Conservation (phyloP, 2,329 filamentous ascomycete species). For the Verticillium longisporum region DNA sequence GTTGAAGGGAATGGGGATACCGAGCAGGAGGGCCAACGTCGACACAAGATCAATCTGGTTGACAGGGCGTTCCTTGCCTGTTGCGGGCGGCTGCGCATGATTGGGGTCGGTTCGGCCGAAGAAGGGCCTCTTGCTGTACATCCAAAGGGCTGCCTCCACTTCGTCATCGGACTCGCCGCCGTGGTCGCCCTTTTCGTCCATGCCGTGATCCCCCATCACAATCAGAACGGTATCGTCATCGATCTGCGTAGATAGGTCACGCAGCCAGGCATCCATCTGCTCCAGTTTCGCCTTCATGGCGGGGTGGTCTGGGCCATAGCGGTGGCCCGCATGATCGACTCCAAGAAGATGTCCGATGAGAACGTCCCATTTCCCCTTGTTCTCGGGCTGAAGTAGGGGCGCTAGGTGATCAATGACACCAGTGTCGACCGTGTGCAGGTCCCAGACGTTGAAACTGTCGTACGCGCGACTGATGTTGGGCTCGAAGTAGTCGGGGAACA, state of each 20-base stretch:
- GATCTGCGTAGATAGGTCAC: constrained; percentile 61
- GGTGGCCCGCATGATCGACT: constrained; percentile 93
- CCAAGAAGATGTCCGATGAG: constrained; percentile 90
- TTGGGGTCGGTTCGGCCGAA: constrained; percentile 72
- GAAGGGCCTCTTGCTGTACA: constrained; percentile 84
- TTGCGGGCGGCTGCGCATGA: constrained; percentile 51
- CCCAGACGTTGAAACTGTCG: constrained; percentile 98
- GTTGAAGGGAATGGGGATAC: constrained; percentile 92
- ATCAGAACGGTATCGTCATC: constrained; percentile 85
- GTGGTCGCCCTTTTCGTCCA: constrained; percentile 96
- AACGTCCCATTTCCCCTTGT: constrained; percentile 77
- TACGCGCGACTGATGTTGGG: constrained; percentile 79
- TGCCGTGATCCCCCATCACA: constrained; percentile 98
- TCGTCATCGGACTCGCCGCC: constrained; percentile 98
- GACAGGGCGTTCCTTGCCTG: constrained; percentile 68
- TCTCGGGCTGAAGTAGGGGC: constrained; percentile 64
- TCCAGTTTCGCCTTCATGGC: constrained; percentile 86
- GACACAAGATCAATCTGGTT: constrained; percentile 94
- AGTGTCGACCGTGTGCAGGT: constrained; percentile 93
- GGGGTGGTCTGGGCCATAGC: constrained; percentile 87
- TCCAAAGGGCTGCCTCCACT: constrained; percentile 90
- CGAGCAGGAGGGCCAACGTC: constrained; percentile 79
- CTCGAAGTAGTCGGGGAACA: constrained; percentile 94
- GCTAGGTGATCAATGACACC: constrained; percentile 88
- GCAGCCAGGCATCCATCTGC: constrained; percentile 82